A percentile compares a stretch with the other conserved stretches of the same genome.
Conservation (phyloP, 2,329 filamentous ascomycete species). For the Cladorrhinum sp. region DNA sequence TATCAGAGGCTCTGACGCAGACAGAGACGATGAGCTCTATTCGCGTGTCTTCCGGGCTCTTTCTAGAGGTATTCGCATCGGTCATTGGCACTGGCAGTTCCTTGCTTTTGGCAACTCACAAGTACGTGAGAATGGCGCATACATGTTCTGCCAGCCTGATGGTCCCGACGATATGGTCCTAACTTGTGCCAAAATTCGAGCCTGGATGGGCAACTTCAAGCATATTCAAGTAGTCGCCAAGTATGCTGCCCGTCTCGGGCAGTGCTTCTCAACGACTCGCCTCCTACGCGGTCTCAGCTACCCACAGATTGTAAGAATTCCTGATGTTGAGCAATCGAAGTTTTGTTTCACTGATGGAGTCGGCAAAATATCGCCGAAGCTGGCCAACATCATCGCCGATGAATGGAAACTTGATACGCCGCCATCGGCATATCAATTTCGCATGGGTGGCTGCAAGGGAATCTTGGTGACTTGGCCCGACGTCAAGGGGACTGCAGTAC, state of each 20-base stretch:
- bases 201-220: conserved; percentile 81
- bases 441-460: conserved; percentile 89
- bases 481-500: conserved; percentile 64
- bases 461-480: conserved; percentile 74
- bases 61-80: conserved; percentile 75
- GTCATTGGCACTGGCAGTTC: conserved; percentile 79
- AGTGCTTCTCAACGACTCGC: conserved; percentile 92
- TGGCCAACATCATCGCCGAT: conserved; percentile 69
- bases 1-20: conserved; percentile 53
- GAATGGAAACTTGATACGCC: conserved; percentile 63
- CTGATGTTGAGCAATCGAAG: conserved; percentile 66
- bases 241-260: conserved; percentile 82
- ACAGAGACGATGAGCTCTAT: conserved; percentile 67
- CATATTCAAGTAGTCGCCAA: conserved; percentile 85
- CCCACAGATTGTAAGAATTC: conserved; percentile 56
- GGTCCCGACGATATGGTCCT: conserved; percentile 40
- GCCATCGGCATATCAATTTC: conserved; percentile 87
- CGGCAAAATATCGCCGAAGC: conserved; percentile 79
- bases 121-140: conserved; percentile 85
- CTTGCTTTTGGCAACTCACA: conserved; percentile 95
- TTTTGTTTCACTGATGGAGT: conserved; percentile 88
- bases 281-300: conserved; percentile 64
- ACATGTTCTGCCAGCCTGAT: conserved; percentile 76
- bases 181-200: conserved; percentile 72
- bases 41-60: conserved; percentile 69